Evolutionary conservation across 768 basidiomycete genomes (phyloP), one percentile per base, ranked within the genome.

Genomic region (Botryobasidium botryosum): DNA sequence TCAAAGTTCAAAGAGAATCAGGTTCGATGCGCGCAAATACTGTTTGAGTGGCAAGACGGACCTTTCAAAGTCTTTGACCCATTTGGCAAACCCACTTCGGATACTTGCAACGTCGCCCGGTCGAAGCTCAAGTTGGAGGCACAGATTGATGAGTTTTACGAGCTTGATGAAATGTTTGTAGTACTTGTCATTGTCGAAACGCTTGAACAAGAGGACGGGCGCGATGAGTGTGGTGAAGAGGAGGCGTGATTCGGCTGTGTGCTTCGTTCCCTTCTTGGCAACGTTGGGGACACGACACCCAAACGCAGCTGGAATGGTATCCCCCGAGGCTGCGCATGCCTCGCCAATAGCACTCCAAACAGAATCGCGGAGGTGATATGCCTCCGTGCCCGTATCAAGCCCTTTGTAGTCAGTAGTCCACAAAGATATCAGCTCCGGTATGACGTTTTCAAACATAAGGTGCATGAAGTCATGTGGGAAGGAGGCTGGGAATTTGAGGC

Each of bases 391-490:
- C n/a, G n/a, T n/a, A 5, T 66, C 57, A 2, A 68, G 51, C 5
- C 52, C 62, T 50, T 70, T 71, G 57, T 57, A 69, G 12, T 53
- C 47, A 0, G 66, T 65, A 1, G 57, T 64, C 66, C 67, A 67
- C 0, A 67, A 51, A 0, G 45, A n/a, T 25, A 70, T 51, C 1
- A 74, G 57, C 39, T 64, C 66, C 18, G 50, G 53, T 23, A 68
- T 49, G 1, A 68, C 38, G 48, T 72, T 72, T 47, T 68, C 67
- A 51, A 54, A 65, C 18, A 71, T 55, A 0, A 68, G 57, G 41
- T 74, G 70, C 64, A 71, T 70, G 56, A 69, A 68, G 40, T 73
- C 68, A 47, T 64, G 63, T 0, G 68, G 68, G 28, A 58, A 58
- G 18, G 68, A 65, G 64, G 3, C n/a, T 1, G 1, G 69, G 63